Conservation (phyloP, 2,329 filamentous ascomycete species). For the Pyrenophora seminiperda region DNA sequence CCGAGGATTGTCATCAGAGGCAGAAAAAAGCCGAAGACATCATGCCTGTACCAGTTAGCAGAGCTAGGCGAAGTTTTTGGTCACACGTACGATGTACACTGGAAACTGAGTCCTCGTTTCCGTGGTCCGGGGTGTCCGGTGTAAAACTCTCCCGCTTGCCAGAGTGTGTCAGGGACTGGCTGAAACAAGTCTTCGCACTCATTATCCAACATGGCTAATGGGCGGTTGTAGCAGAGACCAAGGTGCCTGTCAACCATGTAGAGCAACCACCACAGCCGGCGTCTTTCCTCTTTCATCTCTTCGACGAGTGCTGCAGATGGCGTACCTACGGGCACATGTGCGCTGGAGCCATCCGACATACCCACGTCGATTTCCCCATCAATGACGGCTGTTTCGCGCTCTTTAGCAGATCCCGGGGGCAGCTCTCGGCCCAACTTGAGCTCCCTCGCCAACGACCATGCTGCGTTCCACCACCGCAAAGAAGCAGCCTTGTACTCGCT, state of each 20-base stretch:
- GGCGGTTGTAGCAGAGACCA: slow-evolving; percentile 87
- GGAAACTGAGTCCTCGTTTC: slow-evolving; percentile 71
- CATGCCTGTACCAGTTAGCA: slow-evolving; percentile 56
- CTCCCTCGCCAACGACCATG: slow-evolving; percentile 86
- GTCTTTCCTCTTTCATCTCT: slow-evolving; percentile 75
- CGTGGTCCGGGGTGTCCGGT: slow-evolving; percentile 50
- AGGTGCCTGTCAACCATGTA: slow-evolving; percentile 86
- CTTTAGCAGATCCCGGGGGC: slow-evolving; percentile 60
- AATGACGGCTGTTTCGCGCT: slow-evolving; percentile 39
- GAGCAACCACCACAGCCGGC: slow-evolving; percentile 90
- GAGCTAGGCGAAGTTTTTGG: not conserved
- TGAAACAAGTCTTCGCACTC: slow-evolving; percentile 83
- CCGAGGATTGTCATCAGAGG: slow-evolving; percentile 93
- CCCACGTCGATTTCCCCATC: slow-evolving; percentile 47
- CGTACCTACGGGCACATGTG: slow-evolving; percentile 33
- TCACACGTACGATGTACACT: slow-evolving; percentile 67
- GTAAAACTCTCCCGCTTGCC: slow-evolving; percentile 82
- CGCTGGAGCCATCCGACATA: slow-evolving; percentile 36
- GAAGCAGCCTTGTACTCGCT: slow-evolving; percentile 85
- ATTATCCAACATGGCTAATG: slow-evolving; percentile 77
- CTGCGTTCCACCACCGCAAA: slow-evolving; percentile 90
- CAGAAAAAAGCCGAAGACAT: slow-evolving; percentile 89
- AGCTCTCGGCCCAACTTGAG: slow-evolving; percentile 86
- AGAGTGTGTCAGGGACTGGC: slow-evolving; percentile 82
- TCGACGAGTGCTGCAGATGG: slow-evolving; percentile 45